Evolutionary conservation across 306 rosid genomes (phyloP).

Genomic region (Cicer cuneatum): DNA sequence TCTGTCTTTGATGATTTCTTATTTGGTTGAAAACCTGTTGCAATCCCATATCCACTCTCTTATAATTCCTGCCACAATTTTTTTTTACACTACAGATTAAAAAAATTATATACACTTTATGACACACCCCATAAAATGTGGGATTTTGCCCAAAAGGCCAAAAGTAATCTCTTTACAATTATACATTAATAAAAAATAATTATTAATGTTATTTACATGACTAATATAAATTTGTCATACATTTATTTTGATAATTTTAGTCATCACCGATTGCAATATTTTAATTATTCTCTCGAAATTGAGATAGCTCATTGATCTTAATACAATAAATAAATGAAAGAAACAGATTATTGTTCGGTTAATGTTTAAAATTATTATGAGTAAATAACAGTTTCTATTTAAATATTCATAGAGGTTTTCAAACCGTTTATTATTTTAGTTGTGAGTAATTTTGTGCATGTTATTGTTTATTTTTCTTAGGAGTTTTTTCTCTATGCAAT

Average conservation of each 20-base stretch:
- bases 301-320: neutral
- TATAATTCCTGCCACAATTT: constrained; percentile 43
- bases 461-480: neutral
- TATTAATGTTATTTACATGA: neutral
- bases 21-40: constrained; percentile 71
- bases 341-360: neutral
- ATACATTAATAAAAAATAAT: neutral
- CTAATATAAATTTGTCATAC: neutral
- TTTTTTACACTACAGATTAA: constrained; percentile 23
- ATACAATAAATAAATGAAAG: neutral
- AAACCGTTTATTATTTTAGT: too few relatives aligned
- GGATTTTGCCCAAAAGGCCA: constrained; percentile 21
- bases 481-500: neutral
- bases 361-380: neutral
- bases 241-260: neutral
- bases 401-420: too few relatives aligned
- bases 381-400: neutral
- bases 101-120: constrained; percentile 11
- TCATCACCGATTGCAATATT: neutral
- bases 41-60: constrained; percentile 49
- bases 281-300: neutral
- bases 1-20: constrained; percentile 71
- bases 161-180: neutral
- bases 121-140: constrained; percentile 37
- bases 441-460: neutral